Evolutionary conservation across 1,139 yeast species (phyloP).

Genomic region (Suhomyces chickasaworum): DNA sequence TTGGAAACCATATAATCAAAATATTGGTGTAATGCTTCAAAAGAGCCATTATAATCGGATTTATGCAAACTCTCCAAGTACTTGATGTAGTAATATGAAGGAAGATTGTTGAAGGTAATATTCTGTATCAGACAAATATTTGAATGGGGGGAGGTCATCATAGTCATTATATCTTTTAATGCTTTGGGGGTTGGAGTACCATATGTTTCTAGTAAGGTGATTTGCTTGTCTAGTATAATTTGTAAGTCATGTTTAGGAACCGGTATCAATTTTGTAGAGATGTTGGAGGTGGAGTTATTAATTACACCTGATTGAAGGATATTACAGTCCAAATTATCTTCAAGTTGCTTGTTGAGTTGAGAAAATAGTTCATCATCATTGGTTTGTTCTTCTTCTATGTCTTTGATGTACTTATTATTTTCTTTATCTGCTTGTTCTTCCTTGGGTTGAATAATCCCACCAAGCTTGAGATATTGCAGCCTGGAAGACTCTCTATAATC

Average conservation of each 20-base stretch:
- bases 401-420: too few species aligned
- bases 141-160: constrained; percentile 47
- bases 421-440: constrained; percentile 1
- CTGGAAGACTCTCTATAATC: constrained; percentile 49
- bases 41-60: constrained; percentile 73
- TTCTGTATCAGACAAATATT: constrained; percentile 47
- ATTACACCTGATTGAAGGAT: constrained; percentile 1
- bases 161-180: constrained; percentile 44
- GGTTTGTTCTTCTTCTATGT: constrained; percentile 3
- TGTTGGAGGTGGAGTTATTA: background rate
- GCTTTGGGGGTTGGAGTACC: constrained; percentile 55
- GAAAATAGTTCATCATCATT: constrained; percentile 21
- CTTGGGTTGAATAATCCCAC: constrained; percentile 19
- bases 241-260: constrained; percentile 58
- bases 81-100: constrained; percentile 64
- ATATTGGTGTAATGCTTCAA: constrained; percentile 73
- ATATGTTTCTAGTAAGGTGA: constrained; percentile 53
- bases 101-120: constrained; percentile 50
- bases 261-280: constrained; percentile 26
- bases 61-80: constrained; percentile 64
- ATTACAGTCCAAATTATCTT: constrained; percentile 21
- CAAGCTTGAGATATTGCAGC: constrained; percentile 22
- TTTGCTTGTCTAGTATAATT: constrained; percentile 55
- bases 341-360: constrained; percentile 26
- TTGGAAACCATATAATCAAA: constrained; percentile 84